These are phyloP conservation scores for Dunaliella sp. DNA, from an alignment of 139 green algal genomes.

Conservation along the genomic window DNA sequence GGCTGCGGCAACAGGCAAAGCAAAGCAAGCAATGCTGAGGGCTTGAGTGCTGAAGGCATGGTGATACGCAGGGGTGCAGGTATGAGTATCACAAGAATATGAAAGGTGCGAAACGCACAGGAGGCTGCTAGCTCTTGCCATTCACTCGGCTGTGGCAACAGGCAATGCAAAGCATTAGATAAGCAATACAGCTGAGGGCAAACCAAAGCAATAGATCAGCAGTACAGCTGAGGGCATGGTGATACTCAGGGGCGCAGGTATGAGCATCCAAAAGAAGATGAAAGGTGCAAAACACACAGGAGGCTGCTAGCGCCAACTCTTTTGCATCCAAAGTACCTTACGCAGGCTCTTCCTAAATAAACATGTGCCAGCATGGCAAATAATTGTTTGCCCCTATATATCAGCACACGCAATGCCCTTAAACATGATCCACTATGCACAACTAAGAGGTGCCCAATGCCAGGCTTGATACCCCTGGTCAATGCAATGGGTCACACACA, in stretches of 20 bases:
- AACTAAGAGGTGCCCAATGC: too few relatives aligned
- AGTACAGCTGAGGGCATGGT: too few relatives aligned
- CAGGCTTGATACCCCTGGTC: background rate
- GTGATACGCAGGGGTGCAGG: background rate
- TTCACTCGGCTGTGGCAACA: background rate
- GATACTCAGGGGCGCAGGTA: background rate
- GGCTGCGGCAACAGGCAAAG: background rate
- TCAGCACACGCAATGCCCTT: too few relatives aligned
- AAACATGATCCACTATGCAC: too few relatives aligned
- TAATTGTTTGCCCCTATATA: background rate
- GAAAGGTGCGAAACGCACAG: background rate
- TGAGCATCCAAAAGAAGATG: background rate
- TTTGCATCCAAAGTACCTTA: too few relatives aligned
- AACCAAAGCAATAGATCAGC: too few relatives aligned
- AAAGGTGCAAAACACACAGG: background rate
- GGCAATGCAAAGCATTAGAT: background rate
- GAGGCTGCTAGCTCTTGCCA: background rate
- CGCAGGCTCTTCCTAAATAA: background rate
- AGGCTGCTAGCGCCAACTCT: background rate
- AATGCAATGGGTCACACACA: background rate
- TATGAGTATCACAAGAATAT: background rate
- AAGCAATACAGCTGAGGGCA: conserved; percentile 1
- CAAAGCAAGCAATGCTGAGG: background rate
- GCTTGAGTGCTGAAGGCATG: too few relatives aligned
- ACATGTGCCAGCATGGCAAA: background rate